Evolutionary conservation across 345 rosid genomes (phyloP), one percentile per base, ranked within the genome.

Genomic region (Triadica sebifera): DNA sequence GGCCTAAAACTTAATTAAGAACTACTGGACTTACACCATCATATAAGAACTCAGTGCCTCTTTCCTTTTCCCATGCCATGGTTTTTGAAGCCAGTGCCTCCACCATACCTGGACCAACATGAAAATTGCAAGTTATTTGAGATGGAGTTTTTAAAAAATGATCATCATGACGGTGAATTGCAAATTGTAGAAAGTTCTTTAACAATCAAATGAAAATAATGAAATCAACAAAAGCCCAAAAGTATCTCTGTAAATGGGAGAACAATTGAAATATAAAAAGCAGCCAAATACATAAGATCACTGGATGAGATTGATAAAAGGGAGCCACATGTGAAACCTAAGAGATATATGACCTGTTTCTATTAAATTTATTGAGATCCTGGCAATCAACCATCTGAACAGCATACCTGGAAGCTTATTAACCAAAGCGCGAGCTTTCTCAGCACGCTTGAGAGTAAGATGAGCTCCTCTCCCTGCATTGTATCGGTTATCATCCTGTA

Each of bases 381-480:
- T 39, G 39, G 39, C 37, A 59, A 19, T 19, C 46, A 51, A 78
- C 45, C 41, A 61, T 6, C 6, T 41, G 34, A 76, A 52, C 5
- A 47, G 34, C 41, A 22, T 83, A 89, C 99, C 99, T 84, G 97
- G 97, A 74, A 96, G 91, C 79, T 96, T 96, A 78, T 82, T 90
- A 72, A 91, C 97, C 78, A 96, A 84, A 25, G 89, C 72, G 77
- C 99, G 99, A 72, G 99, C 99, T 85, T 91, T 96, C 83, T 93
- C 99, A 66, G 99, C 99, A 75, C 97, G 98, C 75, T 93, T 96
- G 66, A 93, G 93, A 49, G 84, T 89, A 75, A 96, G 94, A 84
- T 96, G 99, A 82, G 98, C 92, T 61, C 99, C 99, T 87, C 84
- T 87, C 70, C 98, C 98, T 70, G 99, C 98, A 81, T 91, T 93